Conservation (phyloP, 129 eudicot genomes). For the Tagetes erecta region DNA sequence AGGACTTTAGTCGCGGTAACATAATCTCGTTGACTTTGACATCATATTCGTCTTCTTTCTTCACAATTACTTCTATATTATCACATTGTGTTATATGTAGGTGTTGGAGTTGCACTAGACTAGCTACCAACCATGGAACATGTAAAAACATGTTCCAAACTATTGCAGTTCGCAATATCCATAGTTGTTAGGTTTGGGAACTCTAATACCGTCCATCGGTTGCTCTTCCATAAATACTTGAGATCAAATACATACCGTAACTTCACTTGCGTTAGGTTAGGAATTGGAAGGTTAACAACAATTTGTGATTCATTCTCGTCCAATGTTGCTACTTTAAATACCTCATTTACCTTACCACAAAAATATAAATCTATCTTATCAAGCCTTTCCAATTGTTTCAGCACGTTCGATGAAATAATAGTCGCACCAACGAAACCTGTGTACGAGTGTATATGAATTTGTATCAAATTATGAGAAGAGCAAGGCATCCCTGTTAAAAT, state of each 20-base stretch:
- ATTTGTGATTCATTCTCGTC: not conserved
- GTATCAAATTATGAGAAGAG: not conserved
- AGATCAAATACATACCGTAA: not conserved
- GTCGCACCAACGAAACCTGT: not conserved
- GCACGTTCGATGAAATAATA: not conserved
- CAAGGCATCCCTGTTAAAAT: not conserved
- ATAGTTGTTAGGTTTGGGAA: conserved; percentile 3
- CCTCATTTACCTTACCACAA: not conserved
- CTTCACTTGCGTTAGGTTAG: not conserved
- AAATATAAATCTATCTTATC: not conserved
- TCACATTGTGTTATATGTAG: not conserved
- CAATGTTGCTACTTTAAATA: not conserved
- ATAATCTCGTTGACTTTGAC: not conserved
- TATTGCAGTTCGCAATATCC: rapidly evolving
- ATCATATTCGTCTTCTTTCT: not conserved
- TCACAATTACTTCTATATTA: not conserved
- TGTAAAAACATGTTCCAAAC: not conserved
- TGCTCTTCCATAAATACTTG: conserved; percentile 5
- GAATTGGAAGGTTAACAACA: not conserved
- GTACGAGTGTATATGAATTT: not conserved
- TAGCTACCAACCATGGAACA: conserved; percentile 5
- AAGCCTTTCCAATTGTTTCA: not conserved
- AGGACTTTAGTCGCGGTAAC: not conserved
- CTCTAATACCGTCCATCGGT: not conserved
- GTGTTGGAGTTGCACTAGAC: conserved; percentile 2